These are phyloP conservation scores for Paecilomyces sp. DNA, from an alignment of 2,329 filamentous ascomycete genomes.

Conservation along the genomic window DNA sequence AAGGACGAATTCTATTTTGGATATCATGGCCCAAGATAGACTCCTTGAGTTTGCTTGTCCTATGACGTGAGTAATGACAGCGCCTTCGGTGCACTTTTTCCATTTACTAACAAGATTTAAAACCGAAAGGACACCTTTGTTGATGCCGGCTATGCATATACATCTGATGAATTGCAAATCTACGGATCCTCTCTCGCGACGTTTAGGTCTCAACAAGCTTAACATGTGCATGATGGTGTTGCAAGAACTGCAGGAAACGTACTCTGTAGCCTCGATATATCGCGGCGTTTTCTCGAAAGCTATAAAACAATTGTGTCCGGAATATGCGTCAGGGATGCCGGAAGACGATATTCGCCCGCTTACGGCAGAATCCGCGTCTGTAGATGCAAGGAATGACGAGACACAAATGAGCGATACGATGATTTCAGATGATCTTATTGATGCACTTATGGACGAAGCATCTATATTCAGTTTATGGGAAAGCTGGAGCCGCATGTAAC, in stretches of 20 bases:
- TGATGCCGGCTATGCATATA: slow-evolving; percentile 26
- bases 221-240: slow-evolving; percentile 24
- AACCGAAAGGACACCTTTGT: slow-evolving; percentile 13
- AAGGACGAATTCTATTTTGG: slow-evolving; percentile 18
- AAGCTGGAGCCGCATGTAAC: slow-evolving; percentile 7
- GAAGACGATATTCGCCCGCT: background rate
- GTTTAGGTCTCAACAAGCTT: slow-evolving; percentile 22
- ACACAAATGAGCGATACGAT: slow-evolving; percentile 3
- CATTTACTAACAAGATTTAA: background rate
- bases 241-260: slow-evolving; percentile 23
- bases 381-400: background rate
- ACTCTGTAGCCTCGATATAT: slow-evolving; percentile 19
- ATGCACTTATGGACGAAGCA: slow-evolving; percentile 15
- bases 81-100: background rate
- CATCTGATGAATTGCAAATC: slow-evolving; percentile 22
- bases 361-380: background rate
- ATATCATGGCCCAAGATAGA: slow-evolving; percentile 16
- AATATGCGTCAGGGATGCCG: background rate
- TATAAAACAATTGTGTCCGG: slow-evolving; percentile 16
- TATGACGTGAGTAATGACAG: slow-evolving; percentile 17
- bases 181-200: slow-evolving; percentile 13
- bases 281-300: slow-evolving; percentile 18
- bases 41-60: slow-evolving; percentile 15
- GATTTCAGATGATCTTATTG: slow-evolving; percentile 8
- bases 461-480: slow-evolving; percentile 18